Evolutionary conservation across 495 filamentous ascomycete genomes (phyloP), one percentile per base, ranked within the genome.

Genomic region (Neurospora discreta): DNA sequence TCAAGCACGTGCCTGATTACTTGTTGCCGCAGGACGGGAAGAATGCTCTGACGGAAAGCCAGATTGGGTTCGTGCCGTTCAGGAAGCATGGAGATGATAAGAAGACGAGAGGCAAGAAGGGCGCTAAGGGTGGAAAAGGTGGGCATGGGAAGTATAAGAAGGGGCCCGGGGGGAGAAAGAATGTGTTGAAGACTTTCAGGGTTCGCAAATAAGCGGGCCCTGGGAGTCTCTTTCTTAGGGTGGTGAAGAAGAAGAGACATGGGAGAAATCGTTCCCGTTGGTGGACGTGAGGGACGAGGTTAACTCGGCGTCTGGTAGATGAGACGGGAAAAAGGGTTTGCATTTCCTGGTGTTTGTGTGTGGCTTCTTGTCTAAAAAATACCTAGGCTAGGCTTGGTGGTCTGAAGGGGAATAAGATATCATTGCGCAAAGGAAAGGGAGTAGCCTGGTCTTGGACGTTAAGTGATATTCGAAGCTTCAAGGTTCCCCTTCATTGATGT

Each of bases 1-100:
- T 99, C 71, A 97, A 92, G 81, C 94, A 98, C 83, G 92, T 99
- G 3, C 95, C 95, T 0, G 93, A 97, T 33, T 99, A 99, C 81
- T 81, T 99, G 67, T 85, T 99, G 76, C 95, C 95, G 0, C 86
- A 85, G 30, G 93, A 91, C 74, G 93, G 91, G 0, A 90, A 87
- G 76, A 89, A 89, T 74, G 90, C 84, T 3, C 79, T 93, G 44
- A 87, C 87, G 13, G 83, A 83, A 30, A 85, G 86, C 36, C 84
- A 89, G 68, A 82, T 91, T 39, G 89, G 90, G 2, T 95, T 92
- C 77, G 92, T 97, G 43, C 87, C 90, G 0, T 86, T 98, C 74
- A 83, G 87, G 75, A 97, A 93, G 83, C 81, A 83, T 23, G 78
- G 76, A 6, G 80, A 79, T 30, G 88, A 81, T 3, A 58, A 58